Evolutionary conservation across 345 rosid genomes (phyloP).

Genomic region (Bruguiera gymnorhiza): DNA sequence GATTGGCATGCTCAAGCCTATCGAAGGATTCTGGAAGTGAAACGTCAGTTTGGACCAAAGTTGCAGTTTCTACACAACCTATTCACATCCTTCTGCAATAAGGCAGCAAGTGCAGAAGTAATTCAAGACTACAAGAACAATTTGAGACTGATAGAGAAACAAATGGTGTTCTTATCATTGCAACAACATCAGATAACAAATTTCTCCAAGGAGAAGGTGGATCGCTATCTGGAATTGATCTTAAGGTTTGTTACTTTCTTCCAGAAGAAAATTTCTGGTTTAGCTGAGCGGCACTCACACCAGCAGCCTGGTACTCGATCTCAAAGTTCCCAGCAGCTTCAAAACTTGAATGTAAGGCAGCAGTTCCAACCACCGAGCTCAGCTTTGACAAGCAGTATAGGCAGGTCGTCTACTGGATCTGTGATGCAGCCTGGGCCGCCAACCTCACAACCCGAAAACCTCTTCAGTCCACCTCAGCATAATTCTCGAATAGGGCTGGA

Average conservation of each 20-base stretch:
- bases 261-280: too few relatives aligned
- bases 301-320: background rate
- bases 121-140: too few relatives aligned
- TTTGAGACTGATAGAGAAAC: too few relatives aligned
- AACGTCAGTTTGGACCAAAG: background rate
- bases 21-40: slow-evolving; percentile 8
- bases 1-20: slow-evolving; percentile 13
- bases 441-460: background rate
- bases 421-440: slow-evolving; percentile 11
- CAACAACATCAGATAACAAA: too few relatives aligned
- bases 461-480: background rate
- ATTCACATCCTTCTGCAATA: too few relatives aligned
- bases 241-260: too few relatives aligned
- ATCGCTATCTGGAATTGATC: too few relatives aligned
- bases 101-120: too few relatives aligned
- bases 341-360: background rate
- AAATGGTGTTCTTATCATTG: too few relatives aligned
- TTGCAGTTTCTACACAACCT: background rate
- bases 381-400: slow-evolving; percentile 2
- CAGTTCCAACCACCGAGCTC: background rate
- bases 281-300: too few relatives aligned
- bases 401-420: slow-evolving; percentile 9
- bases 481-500: background rate
- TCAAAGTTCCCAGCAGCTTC: slow-evolving; percentile 3
- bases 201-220: too few relatives aligned